Evolutionary conservation across 2,329 filamentous ascomycete species (phyloP).

Genomic region (Lanzia echinophila): DNA sequence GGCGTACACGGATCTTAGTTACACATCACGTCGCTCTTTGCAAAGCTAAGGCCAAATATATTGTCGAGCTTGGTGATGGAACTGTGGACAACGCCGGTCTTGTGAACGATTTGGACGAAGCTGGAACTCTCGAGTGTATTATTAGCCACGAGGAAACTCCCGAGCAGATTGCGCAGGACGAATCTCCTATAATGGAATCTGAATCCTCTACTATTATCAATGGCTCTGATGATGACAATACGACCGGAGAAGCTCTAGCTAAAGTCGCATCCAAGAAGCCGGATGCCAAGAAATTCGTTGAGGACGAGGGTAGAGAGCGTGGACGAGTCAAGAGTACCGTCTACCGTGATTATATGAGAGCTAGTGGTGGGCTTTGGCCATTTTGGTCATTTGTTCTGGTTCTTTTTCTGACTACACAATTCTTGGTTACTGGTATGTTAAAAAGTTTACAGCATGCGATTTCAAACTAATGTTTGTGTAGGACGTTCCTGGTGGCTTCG

Average conservation of each 20-base stretch:
- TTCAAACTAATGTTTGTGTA: constrained; percentile 7
- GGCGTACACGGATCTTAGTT: constrained; percentile 69
- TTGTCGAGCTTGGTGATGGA: constrained; percentile 67
- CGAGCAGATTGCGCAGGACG: constrained; percentile 42
- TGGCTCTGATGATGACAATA: constrained; percentile 40
- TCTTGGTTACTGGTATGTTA: constrained; percentile 46
- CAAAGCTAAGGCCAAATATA: constrained; percentile 63
- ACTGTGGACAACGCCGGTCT: constrained; percentile 56
- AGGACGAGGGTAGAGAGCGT: constrained; percentile 66
- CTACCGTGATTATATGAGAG: constrained; percentile 61
- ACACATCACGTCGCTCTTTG: constrained; percentile 74
- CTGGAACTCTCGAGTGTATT: constrained; percentile 50
- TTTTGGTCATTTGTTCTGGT: constrained; percentile 52
- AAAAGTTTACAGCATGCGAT: background rate
- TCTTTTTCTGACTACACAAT: constrained; percentile 49
- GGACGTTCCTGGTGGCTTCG: constrained; percentile 58
- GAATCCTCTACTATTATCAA: constrained; percentile 44
- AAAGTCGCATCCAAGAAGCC: constrained; percentile 44
- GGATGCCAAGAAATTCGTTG: constrained; percentile 61
- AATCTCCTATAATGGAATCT: constrained; percentile 26
- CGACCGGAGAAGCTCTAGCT: constrained; percentile 39
- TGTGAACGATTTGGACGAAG: constrained; percentile 55
- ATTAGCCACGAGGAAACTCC: constrained; percentile 47
- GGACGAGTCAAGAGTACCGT: constrained; percentile 62
- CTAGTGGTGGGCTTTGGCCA: constrained; percentile 51